These are phyloP conservation scores for Ophiostoma sp. DNA, from an alignment of 2,329 filamentous ascomycete genomes.

Conservation along the genomic window DNA sequence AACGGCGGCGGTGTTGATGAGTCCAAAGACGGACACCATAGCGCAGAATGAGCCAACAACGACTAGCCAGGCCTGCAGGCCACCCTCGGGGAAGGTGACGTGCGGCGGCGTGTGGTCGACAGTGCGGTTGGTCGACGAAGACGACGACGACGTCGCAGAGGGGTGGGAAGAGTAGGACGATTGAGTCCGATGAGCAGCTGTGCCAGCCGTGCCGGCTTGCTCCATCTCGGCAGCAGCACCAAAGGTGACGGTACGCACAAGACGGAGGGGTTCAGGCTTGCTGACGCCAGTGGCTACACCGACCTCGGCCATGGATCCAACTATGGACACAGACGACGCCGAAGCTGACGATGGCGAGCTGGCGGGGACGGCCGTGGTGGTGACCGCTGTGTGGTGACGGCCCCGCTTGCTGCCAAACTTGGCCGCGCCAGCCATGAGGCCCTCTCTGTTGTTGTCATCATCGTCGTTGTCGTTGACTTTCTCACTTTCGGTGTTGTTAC, in stretches of 20 bases:
- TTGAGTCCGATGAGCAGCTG: not conserved
- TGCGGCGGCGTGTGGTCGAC: constrained; percentile 24
- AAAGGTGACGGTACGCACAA: constrained; percentile 22
- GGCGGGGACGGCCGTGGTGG: constrained; percentile 1
- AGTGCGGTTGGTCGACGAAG: not conserved
- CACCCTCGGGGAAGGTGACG: constrained; percentile 70
- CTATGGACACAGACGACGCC: constrained; percentile 25
- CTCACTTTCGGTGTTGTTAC: not conserved
- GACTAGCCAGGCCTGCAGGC: constrained; percentile 69
- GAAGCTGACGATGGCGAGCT: constrained; percentile 18
- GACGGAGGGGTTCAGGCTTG: constrained; percentile 23
- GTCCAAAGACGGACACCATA: constrained; percentile 68
- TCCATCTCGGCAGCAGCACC: constrained; percentile 1
- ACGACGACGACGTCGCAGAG: constrained; percentile 1
- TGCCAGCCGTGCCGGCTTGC: not conserved
- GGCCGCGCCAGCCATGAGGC: constrained; percentile 21
- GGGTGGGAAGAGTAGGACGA: not conserved
- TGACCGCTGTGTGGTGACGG: not conserved
- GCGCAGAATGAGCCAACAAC: constrained; percentile 75
- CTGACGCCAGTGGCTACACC: not conserved
- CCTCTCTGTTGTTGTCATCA: not conserved
- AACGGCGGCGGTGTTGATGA: constrained; percentile 73
- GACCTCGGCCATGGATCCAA: constrained; percentile 22
- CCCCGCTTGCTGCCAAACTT: constrained; percentile 16
- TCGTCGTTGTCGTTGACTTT: not conserved